These are phyloP conservation scores for Fagus sylvatica DNA, from an alignment of 306 rosid genomes.

Conservation along the genomic window DNA sequence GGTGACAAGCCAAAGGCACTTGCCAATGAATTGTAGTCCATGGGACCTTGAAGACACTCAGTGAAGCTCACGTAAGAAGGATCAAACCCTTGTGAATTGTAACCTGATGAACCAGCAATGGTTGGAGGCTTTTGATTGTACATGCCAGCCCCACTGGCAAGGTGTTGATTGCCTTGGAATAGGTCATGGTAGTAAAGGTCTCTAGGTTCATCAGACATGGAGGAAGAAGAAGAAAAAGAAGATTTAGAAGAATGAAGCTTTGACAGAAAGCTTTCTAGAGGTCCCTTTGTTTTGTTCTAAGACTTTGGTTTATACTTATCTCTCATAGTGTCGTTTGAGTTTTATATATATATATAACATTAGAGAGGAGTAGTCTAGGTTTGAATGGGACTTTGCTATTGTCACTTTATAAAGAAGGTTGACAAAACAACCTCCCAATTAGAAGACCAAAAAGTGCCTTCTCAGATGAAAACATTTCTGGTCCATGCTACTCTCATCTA, in stretches of 20 bases:
- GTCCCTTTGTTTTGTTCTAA: conserved; percentile 9
- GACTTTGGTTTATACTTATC: not conserved
- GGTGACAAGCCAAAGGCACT: conserved; percentile 67
- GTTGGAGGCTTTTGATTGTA: conserved; percentile 33
- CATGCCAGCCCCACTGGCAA: conserved; percentile 27
- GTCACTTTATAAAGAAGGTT: conserved; percentile 69
- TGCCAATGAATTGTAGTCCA: conserved; percentile 62
- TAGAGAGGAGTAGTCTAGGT: conserved; percentile 41
- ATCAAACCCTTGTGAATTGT: conserved; percentile 46
- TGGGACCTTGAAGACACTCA: conserved; percentile 53
- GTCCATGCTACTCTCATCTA: conserved; percentile 41
- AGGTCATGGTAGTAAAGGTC: conserved; percentile 48
- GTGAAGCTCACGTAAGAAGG: conserved; percentile 50
- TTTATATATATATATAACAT: conserved; percentile 23
- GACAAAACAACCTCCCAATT: conserved; percentile 72
- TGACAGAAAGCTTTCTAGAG: conserved; percentile 5
- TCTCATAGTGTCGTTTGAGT: conserved; percentile 23
- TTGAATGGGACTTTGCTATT: conserved; percentile 54
- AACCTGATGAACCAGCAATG: conserved; percentile 30
- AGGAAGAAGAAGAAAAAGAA: conserved; percentile 20
- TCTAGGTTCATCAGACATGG: conserved; percentile 69
- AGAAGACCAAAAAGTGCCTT: conserved; percentile 61
- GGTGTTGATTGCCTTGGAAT: conserved; percentile 41
- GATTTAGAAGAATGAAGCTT: not conserved
- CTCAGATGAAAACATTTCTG: conserved; percentile 54